phyloP scores from a whole-genome alignment of 169 alveolate genomes.

The Cryptosporidium parvum region DNA sequence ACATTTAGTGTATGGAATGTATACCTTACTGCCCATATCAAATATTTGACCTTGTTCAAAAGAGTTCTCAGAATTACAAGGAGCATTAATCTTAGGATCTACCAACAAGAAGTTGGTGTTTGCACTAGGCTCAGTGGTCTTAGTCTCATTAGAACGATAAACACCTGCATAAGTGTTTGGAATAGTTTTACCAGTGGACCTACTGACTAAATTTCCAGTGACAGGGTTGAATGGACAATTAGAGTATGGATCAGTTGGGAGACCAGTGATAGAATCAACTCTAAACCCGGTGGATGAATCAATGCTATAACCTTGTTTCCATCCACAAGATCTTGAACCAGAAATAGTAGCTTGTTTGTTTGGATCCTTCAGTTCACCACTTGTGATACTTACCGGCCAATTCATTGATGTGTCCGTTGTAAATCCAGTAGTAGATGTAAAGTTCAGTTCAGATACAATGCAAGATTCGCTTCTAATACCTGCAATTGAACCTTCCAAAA shows the following conservation, averaged over 20 bases:
- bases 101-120: constrained; percentile 31
- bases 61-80: constrained; percentile 40
- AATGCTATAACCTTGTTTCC: constrained; percentile 24
- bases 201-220: constrained; percentile 24
- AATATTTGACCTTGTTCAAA: constrained; percentile 52
- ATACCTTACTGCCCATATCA: constrained; percentile 9
- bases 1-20: constrained; percentile 50
- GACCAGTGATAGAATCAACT: constrained; percentile 35
- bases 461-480: constrained; percentile 36
- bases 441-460: neutral
- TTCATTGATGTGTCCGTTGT: constrained; percentile 16
- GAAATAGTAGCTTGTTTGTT: neutral
- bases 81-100: constrained; percentile 40
- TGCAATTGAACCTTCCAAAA: constrained; percentile 36
- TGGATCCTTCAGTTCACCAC: constrained; percentile 43
- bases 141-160: neutral
- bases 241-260: constrained; percentile 53
- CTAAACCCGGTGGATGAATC: constrained; percentile 52
- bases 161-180: constrained; percentile 40
- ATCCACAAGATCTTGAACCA: constrained; percentile 49
- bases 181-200: constrained; percentile 21
- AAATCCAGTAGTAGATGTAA: constrained; percentile 12
- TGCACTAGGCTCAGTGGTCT: constrained; percentile 6
- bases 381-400: constrained; percentile 24
- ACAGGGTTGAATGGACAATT: constrained; percentile 54